Percentiles rank a stretch among this genome's conserved stretches.
Conservation (phyloP, 163 green algal species). For the Scenedesmus sp. region DNA sequence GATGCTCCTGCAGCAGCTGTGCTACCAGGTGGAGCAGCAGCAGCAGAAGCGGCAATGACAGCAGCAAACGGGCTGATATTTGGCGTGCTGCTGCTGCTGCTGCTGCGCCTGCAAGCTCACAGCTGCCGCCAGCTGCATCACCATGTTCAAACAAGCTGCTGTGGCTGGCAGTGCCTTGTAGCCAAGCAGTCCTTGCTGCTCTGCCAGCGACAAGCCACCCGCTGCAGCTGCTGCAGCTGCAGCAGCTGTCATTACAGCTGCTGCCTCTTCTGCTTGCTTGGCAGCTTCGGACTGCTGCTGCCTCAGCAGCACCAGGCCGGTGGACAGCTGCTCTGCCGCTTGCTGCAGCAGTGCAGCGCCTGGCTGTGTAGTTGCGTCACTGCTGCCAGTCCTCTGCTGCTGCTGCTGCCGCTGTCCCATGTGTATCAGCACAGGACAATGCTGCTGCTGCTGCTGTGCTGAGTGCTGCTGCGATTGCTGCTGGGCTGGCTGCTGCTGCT, state of each 20-base stretch:
- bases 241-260: constrained; percentile 21
- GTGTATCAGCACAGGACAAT: background rate
- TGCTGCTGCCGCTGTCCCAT: constrained; percentile 20
- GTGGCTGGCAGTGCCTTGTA: background rate
- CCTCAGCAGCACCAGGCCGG: constrained; percentile 34
- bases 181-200: background rate
- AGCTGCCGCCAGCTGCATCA: background rate
- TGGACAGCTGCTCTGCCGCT: constrained; percentile 38
- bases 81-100: background rate
- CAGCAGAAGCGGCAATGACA: background rate
- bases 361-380: background rate
- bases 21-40: background rate
- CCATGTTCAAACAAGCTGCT: background rate
- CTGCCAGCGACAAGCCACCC: background rate
- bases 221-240: background rate
- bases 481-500: background rate
- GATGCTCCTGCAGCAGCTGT: background rate
- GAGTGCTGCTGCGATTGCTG: background rate
- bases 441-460: background rate
- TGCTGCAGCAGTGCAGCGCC: constrained; percentile 35
- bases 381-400: background rate
- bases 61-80: background rate
- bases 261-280: constrained; percentile 37
- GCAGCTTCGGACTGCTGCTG: constrained; percentile 49
- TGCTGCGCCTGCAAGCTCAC: background rate